Conservation (phyloP, 495 filamentous ascomycete species). For the Podospora anserina region DNA sequence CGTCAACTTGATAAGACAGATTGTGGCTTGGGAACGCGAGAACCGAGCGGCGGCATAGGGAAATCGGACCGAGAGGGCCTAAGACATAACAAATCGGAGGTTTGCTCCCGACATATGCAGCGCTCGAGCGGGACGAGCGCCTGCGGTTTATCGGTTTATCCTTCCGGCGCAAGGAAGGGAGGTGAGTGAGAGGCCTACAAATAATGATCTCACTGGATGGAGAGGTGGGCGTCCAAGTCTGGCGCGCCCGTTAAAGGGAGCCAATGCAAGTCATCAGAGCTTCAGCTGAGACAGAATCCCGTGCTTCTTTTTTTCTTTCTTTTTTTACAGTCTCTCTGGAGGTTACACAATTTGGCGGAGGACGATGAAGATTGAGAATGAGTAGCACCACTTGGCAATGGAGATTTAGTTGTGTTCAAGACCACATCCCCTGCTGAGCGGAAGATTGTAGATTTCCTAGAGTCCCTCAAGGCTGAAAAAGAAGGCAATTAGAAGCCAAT, state of each 20-base stretch:
- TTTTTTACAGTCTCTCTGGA: neutral
- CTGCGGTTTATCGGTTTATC: neutral
- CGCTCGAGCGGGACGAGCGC: no score
- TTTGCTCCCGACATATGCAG: neutral
- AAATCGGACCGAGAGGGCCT: constrained; percentile 11
- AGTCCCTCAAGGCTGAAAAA: constrained; percentile 6
- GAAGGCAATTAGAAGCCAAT: neutral
- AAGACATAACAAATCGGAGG: neutral
- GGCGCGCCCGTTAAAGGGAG: neutral
- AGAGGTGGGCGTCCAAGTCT: neutral
- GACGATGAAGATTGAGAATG: neutral
- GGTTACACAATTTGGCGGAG: neutral
- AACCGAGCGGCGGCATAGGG: neutral
- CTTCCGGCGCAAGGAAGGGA: neutral
- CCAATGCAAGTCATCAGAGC: neutral
- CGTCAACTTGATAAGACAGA: constrained; percentile 28
- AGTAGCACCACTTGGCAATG: neutral
- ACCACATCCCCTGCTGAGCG: neutral
- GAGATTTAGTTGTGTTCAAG: neutral
- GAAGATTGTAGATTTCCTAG: neutral
- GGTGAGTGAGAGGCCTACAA: neutral
- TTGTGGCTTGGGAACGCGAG: neutral
- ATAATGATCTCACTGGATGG: neutral
- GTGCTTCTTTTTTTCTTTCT: neutral
- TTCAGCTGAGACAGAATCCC: neutral